A percentile compares a stretch with the other conserved stretches of the same genome.
Evolutionary conservation across 306 rosid species (phyloP).

Genomic region (Aeschynomene evenia): DNA sequence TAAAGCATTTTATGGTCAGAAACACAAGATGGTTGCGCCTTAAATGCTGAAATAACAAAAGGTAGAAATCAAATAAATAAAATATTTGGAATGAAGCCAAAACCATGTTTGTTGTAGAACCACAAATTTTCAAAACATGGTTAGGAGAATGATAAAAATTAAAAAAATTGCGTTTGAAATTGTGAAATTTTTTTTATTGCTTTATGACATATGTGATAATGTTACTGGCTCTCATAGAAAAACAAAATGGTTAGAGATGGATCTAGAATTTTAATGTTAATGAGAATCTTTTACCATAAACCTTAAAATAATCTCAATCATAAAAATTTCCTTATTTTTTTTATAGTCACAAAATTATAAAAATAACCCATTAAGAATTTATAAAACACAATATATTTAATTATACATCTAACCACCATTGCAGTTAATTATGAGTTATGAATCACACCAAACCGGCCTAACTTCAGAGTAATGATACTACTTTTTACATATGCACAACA

Average conservation of each 20-base stretch:
- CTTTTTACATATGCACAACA: too few species aligned
- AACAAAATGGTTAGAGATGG: not conserved
- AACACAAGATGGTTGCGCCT: not conserved
- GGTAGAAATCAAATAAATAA: too few species aligned
- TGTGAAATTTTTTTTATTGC: too few species aligned
- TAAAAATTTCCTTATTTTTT: not conserved
- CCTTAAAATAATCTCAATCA: not conserved
- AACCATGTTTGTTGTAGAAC: not conserved
- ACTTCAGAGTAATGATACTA: too few species aligned
- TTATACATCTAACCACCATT: too few species aligned
- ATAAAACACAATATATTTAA: too few species aligned
- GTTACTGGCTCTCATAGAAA: not conserved
- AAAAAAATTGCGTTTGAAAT: not conserved
- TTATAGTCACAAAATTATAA: not conserved
- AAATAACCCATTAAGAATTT: not conserved
- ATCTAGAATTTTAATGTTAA: too few species aligned
- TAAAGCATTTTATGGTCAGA: not conserved
- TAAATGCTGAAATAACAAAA: not conserved
- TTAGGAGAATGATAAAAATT: not conserved
- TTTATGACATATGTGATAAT: not conserved
- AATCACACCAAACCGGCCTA: too few species aligned
- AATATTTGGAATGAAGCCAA: not conserved
- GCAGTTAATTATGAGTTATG: too few species aligned
- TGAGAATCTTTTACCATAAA: not conserved
- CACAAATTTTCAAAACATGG: not conserved